Percentiles rank a stretch among this genome's conserved stretches.
Conservation (phyloP, 768 basidiomycete species). For the Lenzites betulinus region DNA sequence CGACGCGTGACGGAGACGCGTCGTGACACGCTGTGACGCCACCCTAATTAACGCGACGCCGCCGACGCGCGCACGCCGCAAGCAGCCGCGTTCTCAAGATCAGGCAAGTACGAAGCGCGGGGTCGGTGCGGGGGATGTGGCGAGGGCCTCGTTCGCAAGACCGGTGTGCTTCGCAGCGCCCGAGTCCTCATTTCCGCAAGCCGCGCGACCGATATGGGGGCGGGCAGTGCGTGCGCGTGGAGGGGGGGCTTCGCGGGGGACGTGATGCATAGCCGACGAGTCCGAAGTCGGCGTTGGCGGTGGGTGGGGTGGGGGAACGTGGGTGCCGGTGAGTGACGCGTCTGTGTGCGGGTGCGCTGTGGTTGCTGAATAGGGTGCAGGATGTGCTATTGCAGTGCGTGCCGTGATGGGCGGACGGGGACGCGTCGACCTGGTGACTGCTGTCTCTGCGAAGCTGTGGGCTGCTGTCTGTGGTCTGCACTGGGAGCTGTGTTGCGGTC, state of each 20-base stretch:
- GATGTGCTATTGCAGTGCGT: too few species aligned
- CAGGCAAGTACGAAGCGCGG: neutral
- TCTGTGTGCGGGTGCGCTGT: neutral
- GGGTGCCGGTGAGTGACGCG: neutral
- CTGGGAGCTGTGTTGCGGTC: too few species aligned
- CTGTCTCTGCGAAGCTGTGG: too few species aligned
- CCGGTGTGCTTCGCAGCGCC: neutral
- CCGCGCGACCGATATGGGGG: too few species aligned
- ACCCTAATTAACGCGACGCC: neutral
- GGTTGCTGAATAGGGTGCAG: neutral
- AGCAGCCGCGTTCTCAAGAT: neutral
- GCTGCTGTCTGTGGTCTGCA: too few species aligned
- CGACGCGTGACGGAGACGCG: neutral
- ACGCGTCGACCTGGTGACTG: neutral
- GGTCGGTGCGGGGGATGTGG: neutral
- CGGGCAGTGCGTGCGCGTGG: neutral
- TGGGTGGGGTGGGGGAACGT: neutral
- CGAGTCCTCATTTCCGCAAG: neutral
- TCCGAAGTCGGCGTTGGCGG: neutral
- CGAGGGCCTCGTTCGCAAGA: neutral
- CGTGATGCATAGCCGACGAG: neutral
- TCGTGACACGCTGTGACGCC: conserved; percentile 16
- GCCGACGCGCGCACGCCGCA: too few species aligned
- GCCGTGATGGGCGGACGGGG: neutral
- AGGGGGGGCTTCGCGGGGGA: too few species aligned